Conservation (phyloP, 805 yeast species). For the Groenewaldozyma salmanticensis region DNA sequence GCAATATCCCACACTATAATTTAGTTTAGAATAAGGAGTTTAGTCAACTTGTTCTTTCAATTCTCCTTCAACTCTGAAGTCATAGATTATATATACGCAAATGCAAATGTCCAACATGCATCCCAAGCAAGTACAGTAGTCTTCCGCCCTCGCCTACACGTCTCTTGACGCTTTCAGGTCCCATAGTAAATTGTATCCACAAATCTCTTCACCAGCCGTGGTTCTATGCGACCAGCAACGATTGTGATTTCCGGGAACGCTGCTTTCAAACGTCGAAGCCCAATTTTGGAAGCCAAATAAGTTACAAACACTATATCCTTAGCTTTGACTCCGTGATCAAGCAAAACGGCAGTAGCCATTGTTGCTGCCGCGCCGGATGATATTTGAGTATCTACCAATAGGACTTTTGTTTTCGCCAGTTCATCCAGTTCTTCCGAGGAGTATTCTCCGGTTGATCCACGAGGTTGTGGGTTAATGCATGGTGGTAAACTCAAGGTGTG, state of each 20-base stretch:
- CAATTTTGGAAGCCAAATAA: slow-evolving; percentile 70
- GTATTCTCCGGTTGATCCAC: slow-evolving; percentile 6
- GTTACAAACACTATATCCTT: slow-evolving; percentile 58
- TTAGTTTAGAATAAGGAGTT: no score
- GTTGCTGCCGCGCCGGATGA: slow-evolving; percentile 89
- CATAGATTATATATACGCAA: no score
- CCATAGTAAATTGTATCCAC: slow-evolving; percentile 76
- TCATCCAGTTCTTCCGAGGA: slow-evolving; percentile 9
- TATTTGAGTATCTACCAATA: slow-evolving; percentile 78
- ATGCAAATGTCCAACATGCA: no score
- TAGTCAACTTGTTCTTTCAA: no score
- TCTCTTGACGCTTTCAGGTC: no score
- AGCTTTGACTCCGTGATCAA: slow-evolving; percentile 66
- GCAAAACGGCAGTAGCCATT: slow-evolving; percentile 82
- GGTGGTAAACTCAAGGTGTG: slow-evolving; percentile 72
- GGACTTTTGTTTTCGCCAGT: slow-evolving; percentile 31
- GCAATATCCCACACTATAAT: no score
- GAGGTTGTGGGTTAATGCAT: slow-evolving; percentile 15
- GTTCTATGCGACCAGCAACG: slow-evolving; percentile 59
- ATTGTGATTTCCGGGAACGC: slow-evolving; percentile 66
- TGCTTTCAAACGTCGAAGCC: slow-evolving; percentile 57
- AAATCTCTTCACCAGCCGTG: slow-evolving; percentile 36
- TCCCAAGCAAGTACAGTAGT: no score
- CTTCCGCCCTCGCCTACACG: no score
- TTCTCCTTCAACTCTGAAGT: no score